phyloP scores from a whole-genome alignment of 2,329 filamentous ascomycete species.

The Stagonosporopsis chrysanthemi region DNA sequence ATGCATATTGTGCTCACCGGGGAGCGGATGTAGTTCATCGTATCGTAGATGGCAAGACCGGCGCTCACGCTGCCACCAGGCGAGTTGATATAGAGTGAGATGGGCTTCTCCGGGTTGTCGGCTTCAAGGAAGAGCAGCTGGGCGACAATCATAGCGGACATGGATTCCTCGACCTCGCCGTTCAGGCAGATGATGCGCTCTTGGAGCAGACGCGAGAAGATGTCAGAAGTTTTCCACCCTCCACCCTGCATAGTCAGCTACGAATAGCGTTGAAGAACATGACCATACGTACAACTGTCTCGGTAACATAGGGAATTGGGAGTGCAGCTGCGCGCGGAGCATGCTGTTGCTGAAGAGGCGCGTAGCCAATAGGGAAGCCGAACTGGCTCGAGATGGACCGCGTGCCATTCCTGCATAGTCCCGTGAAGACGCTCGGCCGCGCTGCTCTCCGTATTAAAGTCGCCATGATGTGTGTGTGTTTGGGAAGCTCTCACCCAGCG shows the following conservation, averaged over 20 bases:
- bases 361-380: constrained; percentile 34
- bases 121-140: constrained; percentile 98
- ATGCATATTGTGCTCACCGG: constrained; percentile 95
- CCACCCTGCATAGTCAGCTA: constrained; percentile 54
- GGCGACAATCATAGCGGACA: constrained; percentile 92
- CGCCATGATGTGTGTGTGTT: constrained; percentile 40
- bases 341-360: constrained; percentile 24
- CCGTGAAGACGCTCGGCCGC: constrained; percentile 26
- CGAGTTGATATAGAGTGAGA: constrained; percentile 97
- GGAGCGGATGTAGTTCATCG: constrained; percentile 94
- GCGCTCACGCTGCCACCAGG: constrained; percentile 93
- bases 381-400: constrained; percentile 38
- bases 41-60: constrained; percentile 90
- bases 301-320: constrained; percentile 60
- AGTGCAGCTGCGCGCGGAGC: constrained; percentile 49
- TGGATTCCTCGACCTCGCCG: constrained; percentile 85
- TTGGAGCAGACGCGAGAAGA: constrained; percentile 58
- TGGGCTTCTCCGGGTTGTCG: constrained; percentile 91
- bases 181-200: constrained; percentile 96
- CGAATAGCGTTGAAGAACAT: too few species aligned
- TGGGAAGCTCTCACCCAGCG: constrained; percentile 10
- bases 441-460: constrained; percentile 37
- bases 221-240: constrained; percentile 60
- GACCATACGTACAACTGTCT: constrained; percentile 53
- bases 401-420: constrained; percentile 20